These are phyloP conservation scores for Dendryphion nanum DNA, from an alignment of 2,329 filamentous ascomycete genomes.

Conservation along the genomic window DNA sequence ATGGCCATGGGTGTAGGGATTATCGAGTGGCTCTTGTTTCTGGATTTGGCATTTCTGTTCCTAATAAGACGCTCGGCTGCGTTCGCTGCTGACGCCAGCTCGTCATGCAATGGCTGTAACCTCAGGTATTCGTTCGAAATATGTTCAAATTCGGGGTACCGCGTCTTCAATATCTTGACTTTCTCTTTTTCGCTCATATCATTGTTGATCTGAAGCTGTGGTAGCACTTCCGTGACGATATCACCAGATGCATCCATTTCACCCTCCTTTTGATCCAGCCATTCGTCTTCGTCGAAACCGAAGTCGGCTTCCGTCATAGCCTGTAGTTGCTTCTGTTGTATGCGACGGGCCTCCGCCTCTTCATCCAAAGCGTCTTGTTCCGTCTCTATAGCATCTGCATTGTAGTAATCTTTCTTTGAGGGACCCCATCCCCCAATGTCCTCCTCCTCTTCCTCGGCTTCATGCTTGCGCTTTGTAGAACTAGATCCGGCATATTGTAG, in stretches of 20 bases:
- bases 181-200: slow-evolving; percentile 75
- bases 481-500: slow-evolving; percentile 30
- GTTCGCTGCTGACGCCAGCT: slow-evolving; percentile 59
- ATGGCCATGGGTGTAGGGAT: slow-evolving; percentile 31
- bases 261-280: slow-evolving; percentile 58
- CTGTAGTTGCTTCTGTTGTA: slow-evolving; percentile 88
- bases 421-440: slow-evolving; percentile 78
- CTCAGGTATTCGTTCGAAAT: slow-evolving; percentile 75
- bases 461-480: slow-evolving; percentile 26
- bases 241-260: slow-evolving; percentile 49
- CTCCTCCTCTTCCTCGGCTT: slow-evolving; percentile 56
- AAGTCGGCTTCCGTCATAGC: slow-evolving; percentile 92
- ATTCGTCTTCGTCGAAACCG: slow-evolving; percentile 86
- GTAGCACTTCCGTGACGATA: slow-evolving; percentile 81
- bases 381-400: slow-evolving; percentile 74
- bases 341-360: slow-evolving; percentile 80
- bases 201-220: slow-evolving; percentile 76
- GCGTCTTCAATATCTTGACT: slow-evolving; percentile 69
- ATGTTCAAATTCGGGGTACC: slow-evolving; percentile 91
- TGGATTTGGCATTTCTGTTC: slow-evolving; percentile 22
- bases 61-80: slow-evolving; percentile 50
- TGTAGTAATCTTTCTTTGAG: slow-evolving; percentile 87
- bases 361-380: slow-evolving; percentile 81
- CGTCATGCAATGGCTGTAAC: slow-evolving; percentile 63
- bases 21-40: slow-evolving; percentile 9